Percentiles rank a stretch among this genome's conserved stretches.
These are phyloP conservation scores for Kodamaea suecica DNA, from an alignment of 1,139 yeast genomes.

Conservation along the genomic window DNA sequence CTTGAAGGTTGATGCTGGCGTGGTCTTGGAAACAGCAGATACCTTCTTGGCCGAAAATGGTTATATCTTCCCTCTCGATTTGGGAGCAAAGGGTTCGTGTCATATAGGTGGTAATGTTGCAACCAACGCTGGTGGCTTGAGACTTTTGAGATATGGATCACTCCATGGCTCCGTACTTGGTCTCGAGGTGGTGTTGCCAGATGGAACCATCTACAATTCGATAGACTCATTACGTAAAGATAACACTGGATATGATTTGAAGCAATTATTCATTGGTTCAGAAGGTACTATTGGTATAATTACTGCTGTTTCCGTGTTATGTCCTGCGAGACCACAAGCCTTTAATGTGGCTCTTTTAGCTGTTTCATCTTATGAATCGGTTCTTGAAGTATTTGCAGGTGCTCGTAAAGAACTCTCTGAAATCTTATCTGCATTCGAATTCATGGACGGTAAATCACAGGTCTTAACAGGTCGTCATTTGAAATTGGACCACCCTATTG, in stretches of 20 bases:
- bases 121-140: constrained; percentile 93
- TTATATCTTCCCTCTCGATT: constrained; percentile 87
- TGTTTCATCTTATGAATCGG: constrained; percentile 74
- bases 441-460: constrained; percentile 84
- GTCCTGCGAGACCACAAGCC: constrained; percentile 89
- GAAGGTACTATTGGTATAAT: constrained; percentile 91
- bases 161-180: constrained; percentile 92
- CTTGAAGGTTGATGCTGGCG: constrained; percentile 86
- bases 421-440: constrained; percentile 88
- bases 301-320: constrained; percentile 84
- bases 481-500: constrained; percentile 69
- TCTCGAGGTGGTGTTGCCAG: constrained; percentile 85
- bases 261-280: constrained; percentile 87
- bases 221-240: constrained; percentile 86
- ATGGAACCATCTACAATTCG: constrained; percentile 79
- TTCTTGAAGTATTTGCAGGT: constrained; percentile 73
- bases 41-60: constrained; percentile 73
- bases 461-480: constrained; percentile 56
- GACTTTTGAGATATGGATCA: constrained; percentile 86
- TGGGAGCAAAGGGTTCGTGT: constrained; percentile 97
- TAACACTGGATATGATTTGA: constrained; percentile 90
- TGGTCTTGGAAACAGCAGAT: constrained; percentile 84
- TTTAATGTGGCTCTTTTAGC: constrained; percentile 89
- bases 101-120: constrained; percentile 96
- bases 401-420: constrained; percentile 82